These are phyloP conservation scores for Iberis amara DNA, from an alignment of 441 rosid species.

Conservation along the genomic window DNA sequence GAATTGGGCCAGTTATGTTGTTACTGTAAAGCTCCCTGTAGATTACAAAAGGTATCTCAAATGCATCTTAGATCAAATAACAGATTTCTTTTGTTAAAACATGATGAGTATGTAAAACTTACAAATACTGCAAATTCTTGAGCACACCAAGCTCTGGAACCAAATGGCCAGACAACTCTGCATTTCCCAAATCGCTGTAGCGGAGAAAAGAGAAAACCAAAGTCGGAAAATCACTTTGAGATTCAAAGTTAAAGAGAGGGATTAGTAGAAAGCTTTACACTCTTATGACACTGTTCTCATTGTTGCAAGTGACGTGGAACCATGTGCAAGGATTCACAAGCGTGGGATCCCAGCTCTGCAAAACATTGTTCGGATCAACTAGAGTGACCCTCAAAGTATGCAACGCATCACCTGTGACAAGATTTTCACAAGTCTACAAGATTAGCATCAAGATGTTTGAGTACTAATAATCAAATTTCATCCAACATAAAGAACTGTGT, in stretches of 20 bases:
- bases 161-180: conserved; percentile 81
- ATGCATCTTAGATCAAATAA: no score
- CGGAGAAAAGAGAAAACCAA: no score
- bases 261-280: conserved; percentile 48
- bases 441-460: conserved; percentile 1
- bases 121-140: conserved; percentile 89
- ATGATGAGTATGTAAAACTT: no score
- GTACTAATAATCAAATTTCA: no score
- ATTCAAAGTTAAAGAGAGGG: conserved; percentile 13
- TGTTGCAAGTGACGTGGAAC: conserved; percentile 96
- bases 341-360: conserved; percentile 99
- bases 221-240: no score
- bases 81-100: no score
- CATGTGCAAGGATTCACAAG: conserved; percentile 98
- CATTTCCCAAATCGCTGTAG: conserved; percentile 90
- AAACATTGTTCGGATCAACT: conserved; percentile 76
- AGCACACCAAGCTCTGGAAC: conserved; percentile 88
- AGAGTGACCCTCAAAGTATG: conserved; percentile 69
- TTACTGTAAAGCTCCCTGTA: conserved; percentile 79
- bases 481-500: no score
- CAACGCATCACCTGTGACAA: conserved; percentile 80
- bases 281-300: conserved; percentile 88
- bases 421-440: conserved; percentile 13
- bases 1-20: conserved; percentile 64
- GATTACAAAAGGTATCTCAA: not conserved